Evolutionary conservation across 306 rosid genomes (phyloP).

Genomic region (Vachellia pachyceras): DNA sequence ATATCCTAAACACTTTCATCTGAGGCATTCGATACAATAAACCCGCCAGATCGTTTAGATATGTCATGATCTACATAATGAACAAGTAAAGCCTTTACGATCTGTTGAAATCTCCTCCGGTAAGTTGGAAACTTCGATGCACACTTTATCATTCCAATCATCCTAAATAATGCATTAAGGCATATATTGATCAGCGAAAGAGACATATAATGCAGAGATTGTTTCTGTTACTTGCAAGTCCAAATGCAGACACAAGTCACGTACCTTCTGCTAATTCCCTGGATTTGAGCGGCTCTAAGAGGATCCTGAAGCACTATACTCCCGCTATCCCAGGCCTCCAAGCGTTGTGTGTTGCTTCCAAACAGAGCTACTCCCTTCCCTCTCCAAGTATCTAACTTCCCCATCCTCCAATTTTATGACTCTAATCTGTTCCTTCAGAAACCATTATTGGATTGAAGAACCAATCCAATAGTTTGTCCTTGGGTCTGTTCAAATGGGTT

Average conservation of each 20-base stretch:
- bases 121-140: constrained; percentile 76
- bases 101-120: constrained; percentile 66
- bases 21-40: constrained; percentile 49
- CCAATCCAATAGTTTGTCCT: constrained; percentile 85
- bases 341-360: constrained; percentile 56
- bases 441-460: constrained; percentile 85
- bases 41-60: constrained; percentile 42
- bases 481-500: constrained; percentile 70
- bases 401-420: constrained; percentile 62
- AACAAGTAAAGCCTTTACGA: constrained; percentile 62
- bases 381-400: constrained; percentile 76
- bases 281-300: constrained; percentile 81
- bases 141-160: constrained; percentile 78
- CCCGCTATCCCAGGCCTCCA: constrained; percentile 69
- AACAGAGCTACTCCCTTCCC: constrained; percentile 70
- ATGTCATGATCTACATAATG: constrained; percentile 44
- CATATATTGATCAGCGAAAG: constrained; percentile 21
- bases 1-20: constrained; percentile 56
- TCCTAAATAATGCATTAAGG: constrained; percentile 49
- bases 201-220: background rate
- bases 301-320: constrained; percentile 52
- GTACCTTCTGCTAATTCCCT: constrained; percentile 83
- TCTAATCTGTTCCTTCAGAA: constrained; percentile 80
- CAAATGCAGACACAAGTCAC: background rate
- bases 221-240: too few relatives aligned